These are phyloP conservation scores for Colletotrichum acutatum DNA, from an alignment of 2,329 filamentous ascomycete genomes.

Conservation along the genomic window DNA sequence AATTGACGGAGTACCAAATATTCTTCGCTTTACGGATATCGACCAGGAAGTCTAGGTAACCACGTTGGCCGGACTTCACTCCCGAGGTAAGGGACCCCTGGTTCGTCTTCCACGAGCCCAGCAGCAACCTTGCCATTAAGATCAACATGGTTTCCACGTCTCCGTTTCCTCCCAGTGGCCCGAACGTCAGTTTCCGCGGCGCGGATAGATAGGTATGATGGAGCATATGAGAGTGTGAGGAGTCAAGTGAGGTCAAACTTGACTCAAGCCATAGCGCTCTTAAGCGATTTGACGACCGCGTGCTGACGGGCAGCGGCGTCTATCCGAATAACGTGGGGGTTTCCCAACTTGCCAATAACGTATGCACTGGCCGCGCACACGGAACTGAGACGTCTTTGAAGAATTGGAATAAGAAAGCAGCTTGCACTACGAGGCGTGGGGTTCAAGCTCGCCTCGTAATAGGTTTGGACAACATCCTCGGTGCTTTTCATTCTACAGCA, in stretches of 20 bases:
- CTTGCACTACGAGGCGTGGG: neutral
- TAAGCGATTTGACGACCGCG: slow-evolving; percentile 11
- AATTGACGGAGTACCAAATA: too few relatives aligned
- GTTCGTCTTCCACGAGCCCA: neutral
- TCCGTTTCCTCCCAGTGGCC: slow-evolving; percentile 6
- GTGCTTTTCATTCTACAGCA: neutral
- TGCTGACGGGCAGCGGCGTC: neutral
- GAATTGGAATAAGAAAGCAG: neutral
- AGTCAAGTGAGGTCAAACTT: slow-evolving; percentile 28
- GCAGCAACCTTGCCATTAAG: slow-evolving; percentile 17
- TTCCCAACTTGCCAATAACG: neutral
- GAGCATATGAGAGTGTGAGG: neutral
- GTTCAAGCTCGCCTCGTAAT: neutral
- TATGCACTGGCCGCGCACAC: neutral
- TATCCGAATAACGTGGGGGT: neutral
- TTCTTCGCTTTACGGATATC: neutral
- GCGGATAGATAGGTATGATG: slow-evolving; percentile 6
- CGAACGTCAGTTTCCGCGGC: slow-evolving; percentile 6
- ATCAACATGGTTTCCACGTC: slow-evolving; percentile 26
- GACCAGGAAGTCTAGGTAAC: slow-evolving; percentile 2
- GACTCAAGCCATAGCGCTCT: slow-evolving; percentile 21
- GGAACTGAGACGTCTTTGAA: neutral
- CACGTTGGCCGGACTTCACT: slow-evolving; percentile 10
- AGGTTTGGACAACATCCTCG: neutral
- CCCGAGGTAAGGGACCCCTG: slow-evolving; percentile 15